These are phyloP conservation scores for Myriosclerotinia duriaeana DNA, from an alignment of 2,329 filamentous ascomycete species.

Conservation along the genomic window DNA sequence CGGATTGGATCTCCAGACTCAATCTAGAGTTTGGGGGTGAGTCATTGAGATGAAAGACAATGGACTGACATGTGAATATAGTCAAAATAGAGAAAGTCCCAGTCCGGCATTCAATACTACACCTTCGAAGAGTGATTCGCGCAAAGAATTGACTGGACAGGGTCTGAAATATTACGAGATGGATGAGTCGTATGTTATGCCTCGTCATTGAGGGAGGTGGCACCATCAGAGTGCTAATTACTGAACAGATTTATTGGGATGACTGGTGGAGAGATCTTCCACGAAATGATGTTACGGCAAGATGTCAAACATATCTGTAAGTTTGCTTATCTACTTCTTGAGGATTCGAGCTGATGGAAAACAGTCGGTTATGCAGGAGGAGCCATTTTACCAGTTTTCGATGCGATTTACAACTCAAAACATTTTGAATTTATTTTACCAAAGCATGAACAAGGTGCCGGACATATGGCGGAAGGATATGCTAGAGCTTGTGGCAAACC, in stretches of 20 bases:
- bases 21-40: neutral
- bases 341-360: constrained; percentile 27
- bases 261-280: constrained; percentile 94
- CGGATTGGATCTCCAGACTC: neutral
- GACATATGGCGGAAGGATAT: constrained; percentile 98
- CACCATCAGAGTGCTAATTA: constrained; percentile 9
- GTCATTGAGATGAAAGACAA: constrained; percentile 8
- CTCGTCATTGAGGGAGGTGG: constrained; percentile 25
- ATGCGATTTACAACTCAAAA: constrained; percentile 97
- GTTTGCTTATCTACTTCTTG: constrained; percentile 44
- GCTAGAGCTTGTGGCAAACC: constrained; percentile 90
- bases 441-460: constrained; percentile 94
- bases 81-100: constrained; percentile 58
- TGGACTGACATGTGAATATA: constrained; percentile 36
- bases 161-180: constrained; percentile 61
- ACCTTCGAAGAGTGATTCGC: constrained; percentile 42
- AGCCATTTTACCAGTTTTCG: constrained; percentile 95
- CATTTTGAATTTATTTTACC: constrained; percentile 96
- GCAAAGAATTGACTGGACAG: constrained; percentile 56
- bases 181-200: constrained; percentile 72
- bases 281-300: constrained; percentile 97
- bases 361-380: constrained; percentile 87
- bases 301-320: constrained; percentile 90
- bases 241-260: constrained; percentile 78
- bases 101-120: constrained; percentile 60